Evolutionary conservation across 1,284 basidiomycete genomes (phyloP).

Genomic region (Ceratobasidium sp.): DNA sequence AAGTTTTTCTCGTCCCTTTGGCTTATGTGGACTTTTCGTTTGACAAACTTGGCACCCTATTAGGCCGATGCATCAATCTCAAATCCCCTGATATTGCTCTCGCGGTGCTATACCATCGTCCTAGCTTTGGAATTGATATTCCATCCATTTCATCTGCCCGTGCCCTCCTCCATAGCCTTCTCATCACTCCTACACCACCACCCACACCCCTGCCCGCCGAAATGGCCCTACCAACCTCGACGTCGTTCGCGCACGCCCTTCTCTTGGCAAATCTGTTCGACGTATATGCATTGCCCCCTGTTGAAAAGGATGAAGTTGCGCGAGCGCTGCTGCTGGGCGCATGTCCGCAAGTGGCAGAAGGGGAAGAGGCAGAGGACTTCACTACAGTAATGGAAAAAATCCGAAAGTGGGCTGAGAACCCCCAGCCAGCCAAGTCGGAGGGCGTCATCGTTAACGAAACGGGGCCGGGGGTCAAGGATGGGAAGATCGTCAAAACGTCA

Average conservation of each 20-base stretch:
- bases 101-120: slow-evolving; percentile 44
- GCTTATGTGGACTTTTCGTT: neutral
- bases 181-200: slow-evolving; percentile 21
- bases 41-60: neutral
- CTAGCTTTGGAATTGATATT: slow-evolving; percentile 48
- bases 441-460: neutral
- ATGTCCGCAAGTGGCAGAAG: neutral
- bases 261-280: slow-evolving; percentile 33
- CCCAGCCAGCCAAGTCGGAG: neutral
- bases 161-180: slow-evolving; percentile 46
- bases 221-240: slow-evolving; percentile 22
- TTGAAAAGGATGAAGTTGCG: slow-evolving; percentile 19
- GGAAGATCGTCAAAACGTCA: slow-evolving; percentile 2
- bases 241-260: slow-evolving; percentile 27
- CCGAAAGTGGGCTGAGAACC: slow-evolving; percentile 1
- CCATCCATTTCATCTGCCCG: slow-evolving; percentile 45
- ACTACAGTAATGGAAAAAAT: neutral
- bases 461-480: neutral
- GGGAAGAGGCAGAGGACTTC: neutral
- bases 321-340: slow-evolving; percentile 25
- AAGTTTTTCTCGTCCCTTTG: neutral
- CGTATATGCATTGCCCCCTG: slow-evolving; percentile 34
- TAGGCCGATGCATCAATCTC: slow-evolving; percentile 31
- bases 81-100: slow-evolving; percentile 46
- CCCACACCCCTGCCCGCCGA: slow-evolving; percentile 22